Evolutionary conservation across 768 basidiomycete species (phyloP), one percentile per base, ranked within the genome.

Genomic region (Amanita muscaria): DNA sequence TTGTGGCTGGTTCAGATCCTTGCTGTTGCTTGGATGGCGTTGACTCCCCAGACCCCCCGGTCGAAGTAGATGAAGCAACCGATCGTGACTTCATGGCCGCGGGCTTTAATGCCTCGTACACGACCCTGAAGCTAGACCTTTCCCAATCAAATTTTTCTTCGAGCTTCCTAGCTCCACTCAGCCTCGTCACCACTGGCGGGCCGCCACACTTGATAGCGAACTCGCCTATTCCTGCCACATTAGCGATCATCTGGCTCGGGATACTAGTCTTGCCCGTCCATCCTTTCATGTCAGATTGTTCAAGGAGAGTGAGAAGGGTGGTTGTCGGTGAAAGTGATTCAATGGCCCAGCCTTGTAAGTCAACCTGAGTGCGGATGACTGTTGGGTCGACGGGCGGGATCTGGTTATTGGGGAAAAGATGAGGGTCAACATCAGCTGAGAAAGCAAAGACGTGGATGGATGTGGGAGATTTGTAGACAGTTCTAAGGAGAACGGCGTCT

Each of bases 341-440:
- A 53, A 99, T 91, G 1, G 94, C 88, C 88, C 93, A 98, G 37
- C 94, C 96, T 65, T 91, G 92, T n/a, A 99, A 69, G 59, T 96
- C 92, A n/a, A 94, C 83, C 60, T 98, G 93, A 0, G 88, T 89
- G 5, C 93, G 84, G 49, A 96, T 94, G 40, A 85, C 74, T 52
- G 76, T 84, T 0, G 85, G 80, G 39, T 87, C 88, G 1, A 64
- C 68, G 9, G 68, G 68, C 36, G 74, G 88, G 50, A 77, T 74
- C 18, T 32, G 44, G 19, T 46, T 46, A 49, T 70, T 74, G 0
- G 89, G 83, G 62, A 97, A 96, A 11, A 96, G 72, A 44, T 86
- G 79, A 41, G 77, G 77, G 52, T 97, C 90, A 12, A 36, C 27
- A 51, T 97, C 91, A 0, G 82, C 87, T 3, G 93, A 96, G 64